Evolutionary conservation across 768 basidiomycete species (phyloP), one percentile per base, ranked within the genome.

Genomic region (Dacryopinax spathularia): DNA sequence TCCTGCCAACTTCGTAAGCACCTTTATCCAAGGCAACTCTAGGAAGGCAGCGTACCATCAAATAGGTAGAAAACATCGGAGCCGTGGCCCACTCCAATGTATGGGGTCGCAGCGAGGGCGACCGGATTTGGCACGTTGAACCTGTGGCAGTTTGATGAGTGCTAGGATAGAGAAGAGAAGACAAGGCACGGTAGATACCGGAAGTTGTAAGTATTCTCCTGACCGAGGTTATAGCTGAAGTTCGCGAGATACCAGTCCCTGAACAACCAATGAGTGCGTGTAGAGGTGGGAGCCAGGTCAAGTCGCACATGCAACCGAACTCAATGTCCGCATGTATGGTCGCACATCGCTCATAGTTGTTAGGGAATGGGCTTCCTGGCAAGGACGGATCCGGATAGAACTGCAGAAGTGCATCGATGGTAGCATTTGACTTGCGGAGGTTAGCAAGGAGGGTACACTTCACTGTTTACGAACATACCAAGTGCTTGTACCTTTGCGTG

Each of bases 81-180:
- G 0, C 77, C 77, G 65, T 78, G 78, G 70, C 74, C 75, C 0
- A 75, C 75, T 15, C 78, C 78, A 60, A 71, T 65, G 61, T 70
- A 79, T 0, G 77, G 76, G 27, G 65, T 70, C 13, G 67, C 66
- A 39, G 76, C 72, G 62, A 69, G 76, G 4, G 76, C 29, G 1
- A 78, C 75, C 2, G 77, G 72, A 64, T 78, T 73, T 22, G 78
- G 76, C 15, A 77, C 75, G 67, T 79, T 75, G 75, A 77, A 79
- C 33, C 78, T 79, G 25, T 6, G 20, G 10, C 18, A 1, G 29
- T 25, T n/a, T 15, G 34, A 43, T 9, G 5, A 34, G 35, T 31
- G 15, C 37, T 33, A 20, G 1, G 25, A 29, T n/a, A 15, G 5
- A 59, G 6, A 10, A n/a, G n/a, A 41, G 33, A n/a, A 27, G 3